Percentiles rank a stretch among this genome's conserved stretches.
Evolutionary conservation across 108 stramenopile genomes (phyloP).

Genomic region (Nitzschia sp.): DNA sequence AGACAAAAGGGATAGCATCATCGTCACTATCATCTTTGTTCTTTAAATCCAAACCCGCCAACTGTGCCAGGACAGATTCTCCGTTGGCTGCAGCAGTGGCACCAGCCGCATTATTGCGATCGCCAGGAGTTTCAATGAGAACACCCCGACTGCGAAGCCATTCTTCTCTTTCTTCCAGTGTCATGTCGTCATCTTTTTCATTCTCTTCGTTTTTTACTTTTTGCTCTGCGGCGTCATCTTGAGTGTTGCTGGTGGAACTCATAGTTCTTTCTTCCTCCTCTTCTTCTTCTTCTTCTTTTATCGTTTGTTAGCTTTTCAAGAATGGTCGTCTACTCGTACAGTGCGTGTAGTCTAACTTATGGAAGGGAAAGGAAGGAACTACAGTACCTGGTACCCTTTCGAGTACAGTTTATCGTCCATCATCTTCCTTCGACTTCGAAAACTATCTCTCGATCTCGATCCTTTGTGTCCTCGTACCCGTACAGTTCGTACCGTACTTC

Average conservation of each 20-base stretch:
- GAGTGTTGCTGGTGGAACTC: too few relatives aligned
- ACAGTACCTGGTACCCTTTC: too few relatives aligned
- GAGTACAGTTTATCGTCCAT: too few relatives aligned
- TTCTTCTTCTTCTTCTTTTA: too few relatives aligned
- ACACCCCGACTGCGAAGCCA: conserved; percentile 68
- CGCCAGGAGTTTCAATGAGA: conserved; percentile 26
- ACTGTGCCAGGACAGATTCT: conserved; percentile 16
- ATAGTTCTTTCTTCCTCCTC: too few relatives aligned
- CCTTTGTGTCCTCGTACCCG: too few relatives aligned
- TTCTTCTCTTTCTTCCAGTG: conserved; percentile 59
- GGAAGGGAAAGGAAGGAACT: not conserved
- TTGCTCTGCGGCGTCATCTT: not conserved
- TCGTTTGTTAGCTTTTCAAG: too few relatives aligned
- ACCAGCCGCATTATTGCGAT: not conserved
- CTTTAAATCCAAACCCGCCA: conserved; percentile 39
- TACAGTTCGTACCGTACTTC: too few relatives aligned
- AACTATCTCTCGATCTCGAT: too few relatives aligned
- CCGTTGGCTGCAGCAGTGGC: not conserved
- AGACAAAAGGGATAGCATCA: conserved; percentile 45
- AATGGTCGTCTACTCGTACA: too few relatives aligned
- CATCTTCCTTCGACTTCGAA: too few relatives aligned
- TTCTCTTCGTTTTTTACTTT: not conserved
- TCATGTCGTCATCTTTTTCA: conserved; percentile 59
- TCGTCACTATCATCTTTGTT: conserved; percentile 21
- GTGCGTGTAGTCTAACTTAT: not conserved